Evolutionary conservation across 805 yeast genomes (phyloP).

Genomic region (Brettanomyces sp.): DNA sequence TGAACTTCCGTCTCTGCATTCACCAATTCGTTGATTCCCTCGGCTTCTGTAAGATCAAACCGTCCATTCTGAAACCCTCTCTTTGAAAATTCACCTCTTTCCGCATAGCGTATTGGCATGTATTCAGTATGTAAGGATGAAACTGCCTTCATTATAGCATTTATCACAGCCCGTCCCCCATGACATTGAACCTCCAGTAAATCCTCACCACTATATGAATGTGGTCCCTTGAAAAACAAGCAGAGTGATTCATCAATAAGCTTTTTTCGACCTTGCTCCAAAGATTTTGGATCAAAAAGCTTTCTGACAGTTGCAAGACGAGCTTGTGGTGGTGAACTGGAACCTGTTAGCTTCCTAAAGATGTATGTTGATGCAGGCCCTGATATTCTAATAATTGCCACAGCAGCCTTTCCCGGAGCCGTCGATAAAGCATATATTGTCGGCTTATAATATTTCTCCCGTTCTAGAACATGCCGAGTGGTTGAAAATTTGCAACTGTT

Average conservation of each 20-base stretch:
- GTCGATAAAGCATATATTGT: conserved; percentile 92
- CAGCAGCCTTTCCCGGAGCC: conserved; percentile 70
- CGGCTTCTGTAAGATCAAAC: conserved; percentile 81
- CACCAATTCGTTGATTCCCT: conserved; percentile 80
- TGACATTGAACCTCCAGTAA: conserved; percentile 82
- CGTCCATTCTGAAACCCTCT: conserved; percentile 81
- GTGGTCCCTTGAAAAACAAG: conserved; percentile 60
- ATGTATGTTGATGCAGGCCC: conserved; percentile 54
- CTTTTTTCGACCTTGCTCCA: neutral
- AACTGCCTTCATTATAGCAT: conserved; percentile 58
- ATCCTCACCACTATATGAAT: conserved; percentile 90
- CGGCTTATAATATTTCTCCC: conserved; percentile 24
- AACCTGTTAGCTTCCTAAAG: conserved; percentile 36
- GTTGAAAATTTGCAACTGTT: neutral
- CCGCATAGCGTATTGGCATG: conserved; percentile 64
- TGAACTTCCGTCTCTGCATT: conserved; percentile 93
- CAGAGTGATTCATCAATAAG: conserved; percentile 73
- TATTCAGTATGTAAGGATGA: conserved; percentile 38
- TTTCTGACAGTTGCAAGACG: conserved; percentile 51
- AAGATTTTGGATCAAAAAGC: conserved; percentile 34
- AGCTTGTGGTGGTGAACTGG: conserved; percentile 31
- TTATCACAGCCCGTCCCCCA: conserved; percentile 84
- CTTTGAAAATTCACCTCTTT: conserved; percentile 84
- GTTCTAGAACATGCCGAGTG: neutral
- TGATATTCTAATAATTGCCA: conserved; percentile 75